Base-by-base conservation (phyloP, 164 flowering plant species). In the Vitis rupestris region DNA sequence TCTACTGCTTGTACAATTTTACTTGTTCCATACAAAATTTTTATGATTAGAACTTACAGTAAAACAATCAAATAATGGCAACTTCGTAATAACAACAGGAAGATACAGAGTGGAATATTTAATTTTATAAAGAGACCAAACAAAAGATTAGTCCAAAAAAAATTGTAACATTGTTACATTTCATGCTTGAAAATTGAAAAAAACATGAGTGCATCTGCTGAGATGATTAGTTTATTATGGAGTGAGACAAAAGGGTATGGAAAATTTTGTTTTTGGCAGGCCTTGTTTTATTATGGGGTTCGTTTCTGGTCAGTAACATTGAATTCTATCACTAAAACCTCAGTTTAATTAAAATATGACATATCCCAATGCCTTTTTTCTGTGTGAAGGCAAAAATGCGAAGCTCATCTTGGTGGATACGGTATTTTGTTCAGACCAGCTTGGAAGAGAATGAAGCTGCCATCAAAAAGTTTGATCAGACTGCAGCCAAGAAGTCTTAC, bases 341-440 rank as follows among this genome's bases (percentile, higher is more conserved):
- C 6, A 37, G 44, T 37, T 37, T 37, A 0, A 37, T 37, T 37
- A 37, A 37, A 37, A 6, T 56, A 19, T 73, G 69, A 65, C 54
- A n/a, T 44, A 8, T n/a, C 63, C 10, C 11, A 10, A 23, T 67
- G 27, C 55, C 27, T 23, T 76, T 50, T 57, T 9, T 9, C 44
- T 75, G 48, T 78, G 48, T 78, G 63, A 68, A 93, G 98, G 97
- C 97, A 50, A 93, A 93, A 82, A 81, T 85, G 87, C 78, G 98
- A 70, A 91, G 90, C 75, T 70, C 91, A 12, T 83, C 97, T 14
- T 93, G 95, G 98, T 93, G 98, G 98, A 80, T 81, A 52, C 84
- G 89, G 17, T 91, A 78, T 76, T 93, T 91, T 68, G 82, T 82
- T 58, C 92, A 88, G 72, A 87, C 81, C 10, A 85, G 88, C 76